Evolutionary conservation across 768 basidiomycete genomes (phyloP).

Genomic region (Pilatotrama ljubarskyi): DNA sequence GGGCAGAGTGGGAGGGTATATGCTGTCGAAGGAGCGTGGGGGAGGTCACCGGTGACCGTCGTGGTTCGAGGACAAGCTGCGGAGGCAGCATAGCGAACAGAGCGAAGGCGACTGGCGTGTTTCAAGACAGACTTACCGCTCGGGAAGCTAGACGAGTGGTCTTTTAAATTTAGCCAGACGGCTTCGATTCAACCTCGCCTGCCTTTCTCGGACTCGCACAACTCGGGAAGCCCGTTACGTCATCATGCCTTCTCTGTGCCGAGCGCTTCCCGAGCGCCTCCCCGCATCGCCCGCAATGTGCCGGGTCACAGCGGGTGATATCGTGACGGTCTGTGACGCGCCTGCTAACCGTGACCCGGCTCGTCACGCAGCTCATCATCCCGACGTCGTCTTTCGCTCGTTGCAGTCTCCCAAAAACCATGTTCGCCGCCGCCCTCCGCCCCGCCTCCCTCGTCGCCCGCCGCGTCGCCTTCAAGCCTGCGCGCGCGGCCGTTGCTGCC

Average conservation of each 20-base stretch:
- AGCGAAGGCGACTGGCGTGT: not conserved
- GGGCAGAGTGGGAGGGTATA: conserved; percentile 1
- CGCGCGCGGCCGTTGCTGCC: conserved; percentile 21
- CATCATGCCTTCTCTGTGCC: not conserved
- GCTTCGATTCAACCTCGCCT: conserved; percentile 19
- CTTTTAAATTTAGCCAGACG: conserved; percentile 1
- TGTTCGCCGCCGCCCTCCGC: conserved; percentile 34
- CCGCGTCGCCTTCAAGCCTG: conserved; percentile 25
- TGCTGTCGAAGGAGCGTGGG: conserved; percentile 11
- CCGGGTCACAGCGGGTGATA: conserved; percentile 13
- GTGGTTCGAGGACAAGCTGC: conserved; percentile 8
- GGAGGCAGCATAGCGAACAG: not conserved
- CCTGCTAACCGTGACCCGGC: conserved; percentile 15
- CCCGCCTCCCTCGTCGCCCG: conserved; percentile 26
- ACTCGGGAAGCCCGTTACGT: conserved; percentile 7
- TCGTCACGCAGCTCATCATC: conserved; percentile 20
- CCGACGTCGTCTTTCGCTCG: conserved; percentile 17
- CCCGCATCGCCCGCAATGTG: not conserved
- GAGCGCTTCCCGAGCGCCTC: not conserved
- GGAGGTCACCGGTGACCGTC: conserved; percentile 16
- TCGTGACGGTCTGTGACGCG: not conserved
- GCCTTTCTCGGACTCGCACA: conserved; percentile 5
- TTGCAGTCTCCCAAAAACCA: conserved; percentile 27
- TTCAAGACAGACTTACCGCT: conserved; percentile 2
- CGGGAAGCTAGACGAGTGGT: conserved; percentile 1